A percentile compares a stretch with the other conserved stretches of the same genome.
phyloP scores from a whole-genome alignment of 805 yeast species.

The Alloascoidea africana region DNA sequence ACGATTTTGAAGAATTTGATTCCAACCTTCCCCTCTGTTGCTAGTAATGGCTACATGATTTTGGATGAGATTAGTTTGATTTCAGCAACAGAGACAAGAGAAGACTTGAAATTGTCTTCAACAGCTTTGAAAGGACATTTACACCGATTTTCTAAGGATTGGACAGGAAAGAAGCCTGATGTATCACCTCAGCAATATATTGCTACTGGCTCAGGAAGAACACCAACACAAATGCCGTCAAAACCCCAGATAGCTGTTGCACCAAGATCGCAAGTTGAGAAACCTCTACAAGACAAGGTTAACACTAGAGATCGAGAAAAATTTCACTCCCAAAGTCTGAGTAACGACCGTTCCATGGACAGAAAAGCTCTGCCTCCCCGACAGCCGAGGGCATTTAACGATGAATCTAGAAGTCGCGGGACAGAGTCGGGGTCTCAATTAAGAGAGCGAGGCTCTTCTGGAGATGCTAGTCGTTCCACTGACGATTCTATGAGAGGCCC shows the following conservation, averaged over 20 bases:
- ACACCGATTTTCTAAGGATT: slow-evolving; percentile 32
- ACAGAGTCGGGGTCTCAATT: too few species aligned
- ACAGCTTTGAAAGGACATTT: slow-evolving; percentile 56
- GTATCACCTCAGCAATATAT: slow-evolving; percentile 48
- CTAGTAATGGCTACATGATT: slow-evolving; percentile 45
- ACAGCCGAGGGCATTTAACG: background rate
- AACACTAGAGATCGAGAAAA: background rate
- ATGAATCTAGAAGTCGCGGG: too few species aligned
- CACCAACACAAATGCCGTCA: background rate
- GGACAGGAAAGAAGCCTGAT: too few species aligned
- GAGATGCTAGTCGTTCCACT: background rate
- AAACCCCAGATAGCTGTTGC: background rate
- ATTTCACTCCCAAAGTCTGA: background rate
- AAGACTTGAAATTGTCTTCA: slow-evolving; percentile 68
- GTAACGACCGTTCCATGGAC: background rate
- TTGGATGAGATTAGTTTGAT: slow-evolving; percentile 31
- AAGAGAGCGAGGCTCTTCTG: too few species aligned
- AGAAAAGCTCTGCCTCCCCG: background rate
- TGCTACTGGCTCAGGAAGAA: slow-evolving; percentile 11
- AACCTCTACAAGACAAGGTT: background rate
- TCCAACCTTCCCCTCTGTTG: slow-evolving; percentile 50
- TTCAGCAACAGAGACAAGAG: slow-evolving; percentile 42
- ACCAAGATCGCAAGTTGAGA: too few species aligned
- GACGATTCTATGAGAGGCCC: too few species aligned
- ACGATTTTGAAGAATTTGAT: slow-evolving; percentile 56